Percentiles rank a stretch among this genome's conserved stretches.
Evolutionary conservation across 2,329 filamentous ascomycete species (phyloP).

Genomic region (Dryadomyces sulphureus): DNA sequence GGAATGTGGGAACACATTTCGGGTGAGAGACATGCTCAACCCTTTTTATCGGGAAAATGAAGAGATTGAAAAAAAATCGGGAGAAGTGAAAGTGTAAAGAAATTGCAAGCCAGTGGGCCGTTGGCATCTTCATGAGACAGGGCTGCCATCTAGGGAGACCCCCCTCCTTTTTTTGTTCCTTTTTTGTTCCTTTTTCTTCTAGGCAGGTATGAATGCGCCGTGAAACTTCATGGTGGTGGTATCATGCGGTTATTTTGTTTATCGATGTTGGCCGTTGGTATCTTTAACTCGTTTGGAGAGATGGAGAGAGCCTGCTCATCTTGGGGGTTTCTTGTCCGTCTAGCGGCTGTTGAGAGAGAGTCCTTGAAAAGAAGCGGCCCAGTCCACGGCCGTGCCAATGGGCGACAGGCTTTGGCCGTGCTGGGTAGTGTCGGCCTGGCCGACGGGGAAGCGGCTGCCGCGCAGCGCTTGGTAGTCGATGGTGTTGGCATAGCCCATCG

Average conservation of each 20-base stretch:
- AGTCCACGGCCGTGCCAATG: conserved; percentile 38
- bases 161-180: background rate
- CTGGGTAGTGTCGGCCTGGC: conserved; percentile 17
- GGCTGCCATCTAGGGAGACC: background rate
- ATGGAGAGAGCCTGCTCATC: background rate
- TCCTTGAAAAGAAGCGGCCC: conserved; percentile 51
- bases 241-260: background rate
- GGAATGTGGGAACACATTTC: background rate
- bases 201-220: background rate
- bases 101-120: background rate
- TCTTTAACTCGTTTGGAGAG: background rate
- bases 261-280: background rate
- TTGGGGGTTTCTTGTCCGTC: background rate
- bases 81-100: background rate
- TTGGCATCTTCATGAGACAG: background rate
- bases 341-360: conserved; percentile 45
- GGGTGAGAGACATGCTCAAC: background rate
- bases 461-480: conserved; percentile 32
- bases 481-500: conserved; percentile 22
- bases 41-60: background rate
- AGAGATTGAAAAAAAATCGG: background rate
- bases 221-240: background rate
- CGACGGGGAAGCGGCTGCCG: conserved; percentile 29
- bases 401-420: conserved; percentile 25
- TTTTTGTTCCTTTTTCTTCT: background rate